phyloP scores from a whole-genome alignment of 106 monocot species.

The Phalaenopsis aphrodite region DNA sequence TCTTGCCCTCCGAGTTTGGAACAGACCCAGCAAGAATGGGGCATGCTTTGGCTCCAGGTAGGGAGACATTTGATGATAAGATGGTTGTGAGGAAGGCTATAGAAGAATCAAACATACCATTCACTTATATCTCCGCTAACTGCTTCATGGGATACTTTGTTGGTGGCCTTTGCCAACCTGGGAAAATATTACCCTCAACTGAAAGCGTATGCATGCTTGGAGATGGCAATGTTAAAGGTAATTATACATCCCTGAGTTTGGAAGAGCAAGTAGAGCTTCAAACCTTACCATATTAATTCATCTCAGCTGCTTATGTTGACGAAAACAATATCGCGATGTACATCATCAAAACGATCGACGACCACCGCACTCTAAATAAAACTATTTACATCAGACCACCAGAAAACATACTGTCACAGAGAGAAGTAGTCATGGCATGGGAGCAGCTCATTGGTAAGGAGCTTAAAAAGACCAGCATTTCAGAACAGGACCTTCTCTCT shows the following conservation, averaged over 20 bases:
- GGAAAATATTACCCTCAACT: conserved; percentile 32
- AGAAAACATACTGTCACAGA: conserved; percentile 53
- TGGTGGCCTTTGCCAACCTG: conserved; percentile 44
- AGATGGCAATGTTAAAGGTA: conserved; percentile 43
- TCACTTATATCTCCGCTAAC: conserved; percentile 44
- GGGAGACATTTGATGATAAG: conserved; percentile 47
- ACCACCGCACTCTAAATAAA: conserved; percentile 37
- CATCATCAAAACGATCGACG: conserved; percentile 38
- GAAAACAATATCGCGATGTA: conserved; percentile 56
- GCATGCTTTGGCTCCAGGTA: conserved; percentile 35
- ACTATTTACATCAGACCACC: conserved; percentile 44
- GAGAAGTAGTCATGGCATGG: conserved; percentile 39
- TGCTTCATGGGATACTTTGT: conserved; percentile 63
- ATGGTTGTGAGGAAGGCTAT: conserved; percentile 49
- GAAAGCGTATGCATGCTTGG: conserved; percentile 26
- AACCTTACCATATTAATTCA: too few relatives aligned
- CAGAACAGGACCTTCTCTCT: conserved; percentile 34
- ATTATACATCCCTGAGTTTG: background rate
- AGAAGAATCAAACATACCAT: conserved; percentile 39
- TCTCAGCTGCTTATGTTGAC: conserved; percentile 37
- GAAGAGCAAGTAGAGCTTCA: too few relatives aligned
- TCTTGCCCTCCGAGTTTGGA: conserved; percentile 65
- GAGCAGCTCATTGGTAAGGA: conserved; percentile 47
- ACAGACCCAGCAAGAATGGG: conserved; percentile 48
- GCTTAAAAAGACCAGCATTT: conserved; percentile 35